Percentiles rank a stretch among this genome's conserved stretches.
Evolutionary conservation across 148 eudicot species (phyloP).

Genomic region (Limonium bicolor): DNA sequence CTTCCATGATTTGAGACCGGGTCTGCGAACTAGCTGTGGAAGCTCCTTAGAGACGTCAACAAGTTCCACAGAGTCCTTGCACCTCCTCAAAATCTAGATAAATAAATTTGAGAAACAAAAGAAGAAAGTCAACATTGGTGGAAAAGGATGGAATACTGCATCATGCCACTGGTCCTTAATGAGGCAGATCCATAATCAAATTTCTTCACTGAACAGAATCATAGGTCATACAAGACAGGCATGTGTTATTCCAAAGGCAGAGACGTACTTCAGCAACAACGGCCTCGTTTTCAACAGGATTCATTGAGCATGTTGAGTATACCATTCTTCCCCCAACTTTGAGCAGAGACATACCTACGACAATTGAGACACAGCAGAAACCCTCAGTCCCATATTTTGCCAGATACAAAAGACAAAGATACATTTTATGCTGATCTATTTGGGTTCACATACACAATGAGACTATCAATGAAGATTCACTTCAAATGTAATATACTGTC

Average conservation of each 20-base stretch:
- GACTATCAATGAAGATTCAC: too few species aligned
- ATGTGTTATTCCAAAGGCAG: too few species aligned
- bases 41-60: slow-evolving; percentile 83
- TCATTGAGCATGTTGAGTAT: slow-evolving; percentile 98
- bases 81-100: slow-evolving; percentile 60
- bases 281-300: slow-evolving; percentile 98
- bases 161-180: background rate
- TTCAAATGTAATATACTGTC: too few species aligned
- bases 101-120: slow-evolving; percentile 2
- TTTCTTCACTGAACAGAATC: too few species aligned
- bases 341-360: slow-evolving; percentile 66
- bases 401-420: too few species aligned
- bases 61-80: slow-evolving; percentile 78
- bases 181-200: too few species aligned
- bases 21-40: slow-evolving; percentile 83
- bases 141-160: background rate
- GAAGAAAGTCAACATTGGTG: background rate
- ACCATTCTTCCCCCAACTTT: slow-evolving; percentile 95
- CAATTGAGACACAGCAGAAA: background rate
- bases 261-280: slow-evolving; percentile 80
- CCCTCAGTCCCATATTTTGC: too few species aligned
- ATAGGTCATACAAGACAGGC: too few species aligned
- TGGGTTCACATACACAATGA: too few species aligned
- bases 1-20: slow-evolving; percentile 96
- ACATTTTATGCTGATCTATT: too few species aligned